phyloP scores from a whole-genome alignment of 2,329 filamentous ascomycete genomes.

The Metarhizium album region DNA sequence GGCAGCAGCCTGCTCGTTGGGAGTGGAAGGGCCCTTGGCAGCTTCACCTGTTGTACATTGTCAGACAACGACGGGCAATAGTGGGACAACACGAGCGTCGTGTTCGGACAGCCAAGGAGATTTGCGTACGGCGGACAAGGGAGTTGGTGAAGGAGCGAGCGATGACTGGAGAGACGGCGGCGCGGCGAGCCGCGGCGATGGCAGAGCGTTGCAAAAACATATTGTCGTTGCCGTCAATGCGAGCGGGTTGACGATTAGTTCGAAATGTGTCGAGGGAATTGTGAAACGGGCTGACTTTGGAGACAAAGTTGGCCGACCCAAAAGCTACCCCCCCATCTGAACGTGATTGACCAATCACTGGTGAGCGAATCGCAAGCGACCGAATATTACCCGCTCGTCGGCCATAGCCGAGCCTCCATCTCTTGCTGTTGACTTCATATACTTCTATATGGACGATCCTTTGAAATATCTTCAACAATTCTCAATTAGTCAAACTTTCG shows the following conservation, averaged over 20 bases:
- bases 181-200: constrained; percentile 48
- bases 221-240: constrained; percentile 17
- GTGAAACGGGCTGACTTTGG: constrained; percentile 35
- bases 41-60: constrained; percentile 22
- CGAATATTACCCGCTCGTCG: constrained; percentile 19
- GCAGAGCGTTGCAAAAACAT: constrained; percentile 58
- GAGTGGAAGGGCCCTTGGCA: constrained; percentile 22
- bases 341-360: constrained; percentile 26
- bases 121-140: constrained; percentile 44
- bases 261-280: constrained; percentile 26
- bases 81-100: constrained; percentile 5
- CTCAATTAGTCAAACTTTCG: too few species aligned
- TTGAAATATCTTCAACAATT: not conserved
- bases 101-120: constrained; percentile 16
- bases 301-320: constrained; percentile 23
- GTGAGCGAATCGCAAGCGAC: constrained; percentile 10
- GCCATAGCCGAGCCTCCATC: not conserved
- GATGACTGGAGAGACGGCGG: constrained; percentile 40
- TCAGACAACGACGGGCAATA: constrained; percentile 2
- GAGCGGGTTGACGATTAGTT: constrained; percentile 5
- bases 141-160: constrained; percentile 51
- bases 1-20: constrained; percentile 27
- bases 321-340: constrained; percentile 8
- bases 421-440: not conserved
- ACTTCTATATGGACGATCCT: not conserved